Base-by-base conservation (phyloP, 2,329 filamentous ascomycete species). In the Arthrobotrys sphaeroides region DNA sequence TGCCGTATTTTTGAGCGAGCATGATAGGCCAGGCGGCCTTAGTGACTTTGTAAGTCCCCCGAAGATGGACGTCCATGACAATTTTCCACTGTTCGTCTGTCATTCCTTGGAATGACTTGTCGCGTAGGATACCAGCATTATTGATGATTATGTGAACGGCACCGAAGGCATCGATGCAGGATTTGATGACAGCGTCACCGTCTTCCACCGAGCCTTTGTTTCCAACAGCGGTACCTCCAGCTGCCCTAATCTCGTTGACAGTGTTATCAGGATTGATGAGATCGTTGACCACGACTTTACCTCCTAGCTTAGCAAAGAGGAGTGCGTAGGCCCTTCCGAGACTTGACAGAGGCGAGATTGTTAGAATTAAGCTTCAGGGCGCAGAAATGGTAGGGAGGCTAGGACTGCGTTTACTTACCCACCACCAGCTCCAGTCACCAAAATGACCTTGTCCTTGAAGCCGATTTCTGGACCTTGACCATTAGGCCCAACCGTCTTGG, bases 81-180 rank as follows among this genome's bases (percentile, higher is more conserved):
- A 92, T 88, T 80, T 97, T 90, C 94, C 95, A 99, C 81, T 93
- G 88, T 81, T 89, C 90, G 82, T 99, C 95, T 75, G 94, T 92
- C 94, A 99, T 97, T 86, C 98, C 98, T 83, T 87, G 87, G 83
- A 99, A 99, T 42, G 95, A 94, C 89, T 97, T 98, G 86, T 99
- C 95, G 55, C 95, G 90, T 64, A 99, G 89, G 80, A 99, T 99
- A 81, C 95, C 95, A 62, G 95, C 95, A 81, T 99, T 99, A 89
- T 99, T 99, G 86, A 99, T 88, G 78, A 99, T 84, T 77, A 99
- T 94, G 82, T 99, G 95, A 80, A 99, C 88, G 80, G 95, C 92
- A 80, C 95, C 95, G 82, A 91, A 98, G 42, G 91, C 90, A 81
- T 98, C 94, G 80, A 99, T 96, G 67, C 94, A 94, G 70, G 88